Percentiles rank a stretch among this genome's conserved stretches.
phyloP scores from a whole-genome alignment of 2,329 filamentous ascomycete species.

The Ophiostoma sp. region DNA sequence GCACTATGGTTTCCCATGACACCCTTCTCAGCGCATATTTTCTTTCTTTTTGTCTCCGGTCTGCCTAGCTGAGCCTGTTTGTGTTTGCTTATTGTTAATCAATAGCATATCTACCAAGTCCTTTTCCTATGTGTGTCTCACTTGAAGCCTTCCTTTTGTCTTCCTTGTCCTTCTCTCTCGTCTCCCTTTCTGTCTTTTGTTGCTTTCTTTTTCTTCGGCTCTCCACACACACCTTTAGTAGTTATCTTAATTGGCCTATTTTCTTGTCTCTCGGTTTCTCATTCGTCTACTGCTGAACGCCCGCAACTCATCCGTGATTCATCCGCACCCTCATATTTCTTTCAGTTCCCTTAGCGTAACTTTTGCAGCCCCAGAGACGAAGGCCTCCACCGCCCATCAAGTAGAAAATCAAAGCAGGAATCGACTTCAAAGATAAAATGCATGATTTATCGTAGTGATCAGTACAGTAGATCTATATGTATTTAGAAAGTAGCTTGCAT shows the following conservation, averaged over 20 bases:
- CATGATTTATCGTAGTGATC: background rate
- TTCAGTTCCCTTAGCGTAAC: background rate
- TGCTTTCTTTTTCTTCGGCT: background rate
- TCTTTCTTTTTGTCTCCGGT: background rate
- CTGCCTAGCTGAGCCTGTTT: background rate
- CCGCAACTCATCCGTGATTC: background rate
- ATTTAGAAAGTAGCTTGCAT: no score
- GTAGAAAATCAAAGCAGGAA: constrained; percentile 9
- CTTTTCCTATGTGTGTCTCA: constrained; percentile 9
- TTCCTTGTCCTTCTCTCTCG: background rate
- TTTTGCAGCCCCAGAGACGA: background rate
- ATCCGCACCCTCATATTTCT: background rate
- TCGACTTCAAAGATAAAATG: background rate
- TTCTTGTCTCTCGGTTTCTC: background rate
- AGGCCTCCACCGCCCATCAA: constrained; percentile 6
- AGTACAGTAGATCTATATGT: no score
- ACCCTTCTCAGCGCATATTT: background rate
- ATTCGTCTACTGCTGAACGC: background rate
- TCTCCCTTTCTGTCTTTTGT: background rate
- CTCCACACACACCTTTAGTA: background rate
- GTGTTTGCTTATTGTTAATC: background rate
- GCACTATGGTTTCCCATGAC: background rate
- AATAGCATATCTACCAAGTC: background rate
- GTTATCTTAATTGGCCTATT: background rate
- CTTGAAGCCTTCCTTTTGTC: background rate